phyloP scores from a whole-genome alignment of 768 basidiomycete genomes.

The Leccinum broughii region DNA sequence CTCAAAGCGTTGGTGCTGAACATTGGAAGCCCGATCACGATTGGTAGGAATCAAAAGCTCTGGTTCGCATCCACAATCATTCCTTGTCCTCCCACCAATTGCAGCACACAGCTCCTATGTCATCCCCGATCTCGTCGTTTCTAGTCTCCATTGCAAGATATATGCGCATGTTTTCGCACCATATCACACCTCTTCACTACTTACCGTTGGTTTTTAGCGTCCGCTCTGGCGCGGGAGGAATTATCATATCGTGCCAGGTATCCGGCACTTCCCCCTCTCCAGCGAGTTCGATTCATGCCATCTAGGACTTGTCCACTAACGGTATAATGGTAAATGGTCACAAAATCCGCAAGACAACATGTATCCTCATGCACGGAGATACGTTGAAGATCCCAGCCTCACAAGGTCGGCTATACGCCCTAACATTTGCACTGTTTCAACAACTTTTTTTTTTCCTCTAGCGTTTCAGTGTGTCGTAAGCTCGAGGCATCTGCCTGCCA shows the following conservation, averaged over 20 bases:
- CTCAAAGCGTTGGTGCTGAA: conserved; percentile 57
- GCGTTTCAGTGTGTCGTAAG: conserved; percentile 68
- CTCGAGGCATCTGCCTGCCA: conserved; percentile 49
- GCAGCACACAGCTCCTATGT: conserved; percentile 53
- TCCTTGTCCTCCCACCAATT: conserved; percentile 1
- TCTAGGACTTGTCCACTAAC: conserved; percentile 75
- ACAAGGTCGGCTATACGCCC: conserved; percentile 43
- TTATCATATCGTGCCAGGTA: conserved; percentile 81
- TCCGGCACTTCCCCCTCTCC: background rate
- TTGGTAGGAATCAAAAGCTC: conserved; percentile 68
- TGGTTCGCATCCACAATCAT: conserved; percentile 44
- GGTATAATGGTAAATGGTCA: conserved; percentile 72
- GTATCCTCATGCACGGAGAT: conserved; percentile 80
- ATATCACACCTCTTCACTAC: background rate
- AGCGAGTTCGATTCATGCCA: background rate
- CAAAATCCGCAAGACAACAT: conserved; percentile 61
- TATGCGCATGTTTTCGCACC: conserved; percentile 58
- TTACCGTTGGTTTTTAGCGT: conserved; percentile 44
- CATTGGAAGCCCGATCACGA: conserved; percentile 60
- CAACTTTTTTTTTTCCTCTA: conserved; percentile 25
- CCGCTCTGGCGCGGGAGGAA: conserved; percentile 65
- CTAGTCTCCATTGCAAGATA: conserved; percentile 73
- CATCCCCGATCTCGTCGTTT: conserved; percentile 60
- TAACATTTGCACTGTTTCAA: background rate
- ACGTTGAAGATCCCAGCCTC: conserved; percentile 65